Base-by-base conservation (phyloP, 2,329 filamentous ascomycete species). In the Aureobasidium lini region DNA sequence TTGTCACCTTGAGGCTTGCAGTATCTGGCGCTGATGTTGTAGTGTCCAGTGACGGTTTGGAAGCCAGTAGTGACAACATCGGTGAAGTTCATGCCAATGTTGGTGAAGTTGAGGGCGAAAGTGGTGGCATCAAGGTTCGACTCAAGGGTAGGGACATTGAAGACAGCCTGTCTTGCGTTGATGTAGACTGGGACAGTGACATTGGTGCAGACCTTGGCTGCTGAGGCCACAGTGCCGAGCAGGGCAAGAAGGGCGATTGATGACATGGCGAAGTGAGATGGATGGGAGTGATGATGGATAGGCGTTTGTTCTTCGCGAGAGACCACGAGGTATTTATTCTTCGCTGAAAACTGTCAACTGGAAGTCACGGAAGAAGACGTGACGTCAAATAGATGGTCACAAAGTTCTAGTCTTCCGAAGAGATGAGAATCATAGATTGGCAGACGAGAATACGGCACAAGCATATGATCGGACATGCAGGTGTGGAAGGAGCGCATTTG, bases 111-210 rank as follows among this genome's bases (percentile, higher is more conserved):
- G 57, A 84, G 71, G 32, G 80, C 70, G 64, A 87, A 82, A 62
- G 80, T 76, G 11, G 81, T 80, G 1, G 80, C 80, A 2, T 86
- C 83, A 36, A 84, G 75, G 64, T 84, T 80, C n/a, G 69, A 76
- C 49, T 71, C 68, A 23, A 81, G 75, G 0, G 77, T 66, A n/a
- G 75, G 64, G 11, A 81, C 60, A 61, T 79, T 71, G 67, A 85
- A 86, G 6, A 79, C 68, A 0, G 71, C 79, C 60, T 85, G 84
- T 28, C 79, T 73, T 0, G 83, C 75, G 1, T 76, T 76, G 50
- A 86, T 77, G 3, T 75, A 70, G 13, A 87, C 75, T 1, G 82
- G 79, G 5, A 88, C 76, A 1, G 76, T 81, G 34, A 86, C 66
- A 62, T 85, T 79, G 37, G 71, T 70, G 63, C 79, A 81, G 56